Evolutionary conservation across 164 flowering plant genomes (phyloP).

Genomic region (Tinospora cordifolia): DNA sequence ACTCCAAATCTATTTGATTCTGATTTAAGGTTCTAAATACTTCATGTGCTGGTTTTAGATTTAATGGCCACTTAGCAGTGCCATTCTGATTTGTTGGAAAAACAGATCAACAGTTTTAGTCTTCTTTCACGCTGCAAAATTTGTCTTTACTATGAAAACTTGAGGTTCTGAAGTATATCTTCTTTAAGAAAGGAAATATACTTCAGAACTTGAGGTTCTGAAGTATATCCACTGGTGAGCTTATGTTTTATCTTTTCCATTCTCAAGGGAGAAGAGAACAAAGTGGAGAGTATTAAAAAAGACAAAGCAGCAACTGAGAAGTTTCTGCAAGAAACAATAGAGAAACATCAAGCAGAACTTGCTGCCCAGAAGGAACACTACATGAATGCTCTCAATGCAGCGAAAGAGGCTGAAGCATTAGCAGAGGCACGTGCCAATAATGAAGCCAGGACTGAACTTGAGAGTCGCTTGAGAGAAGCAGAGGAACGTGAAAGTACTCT

Average conservation of each 20-base stretch:
- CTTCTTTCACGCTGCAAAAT: neutral
- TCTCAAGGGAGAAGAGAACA: constrained; percentile 83
- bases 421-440: constrained; percentile 90
- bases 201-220: neutral
- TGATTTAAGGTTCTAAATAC: too few species aligned
- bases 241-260: neutral
- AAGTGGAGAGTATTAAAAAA: constrained; percentile 86
- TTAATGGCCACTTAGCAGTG: neutral
- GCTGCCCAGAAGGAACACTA: constrained; percentile 78
- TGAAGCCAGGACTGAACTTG: constrained; percentile 92
- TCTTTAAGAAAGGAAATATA: neutral
- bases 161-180: neutral
- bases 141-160: neutral
- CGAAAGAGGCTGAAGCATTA: constrained; percentile 91
- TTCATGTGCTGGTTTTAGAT: neutral
- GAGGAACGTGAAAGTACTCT: constrained; percentile 90
- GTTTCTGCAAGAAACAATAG: constrained; percentile 90
- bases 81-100: neutral
- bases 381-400: constrained; percentile 72
- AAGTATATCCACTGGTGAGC: neutral
- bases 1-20: too few species aligned
- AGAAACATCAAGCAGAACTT: constrained; percentile 87
- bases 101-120: neutral
- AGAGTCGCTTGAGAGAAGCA: constrained; percentile 78
- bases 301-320: constrained; percentile 91